These are phyloP conservation scores for Vitellaria paradoxa DNA, from an alignment of 179 eudicot genomes.

Conservation along the genomic window DNA sequence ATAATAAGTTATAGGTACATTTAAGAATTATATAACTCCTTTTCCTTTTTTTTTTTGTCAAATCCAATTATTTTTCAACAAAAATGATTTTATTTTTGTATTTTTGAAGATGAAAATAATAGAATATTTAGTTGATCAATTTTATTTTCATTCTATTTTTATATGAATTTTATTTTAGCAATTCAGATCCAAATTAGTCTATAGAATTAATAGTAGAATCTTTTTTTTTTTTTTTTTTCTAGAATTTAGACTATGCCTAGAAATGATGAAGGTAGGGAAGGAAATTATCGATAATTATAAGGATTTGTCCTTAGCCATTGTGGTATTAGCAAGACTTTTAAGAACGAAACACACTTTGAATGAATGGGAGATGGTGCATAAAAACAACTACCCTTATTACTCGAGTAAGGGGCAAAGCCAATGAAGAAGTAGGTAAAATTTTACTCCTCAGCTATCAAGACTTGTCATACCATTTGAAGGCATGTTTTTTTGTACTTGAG, in stretches of 20 bases:
- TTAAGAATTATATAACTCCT: no score
- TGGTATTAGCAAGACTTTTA: conserved; percentile 20
- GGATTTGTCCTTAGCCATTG: conserved; percentile 32
- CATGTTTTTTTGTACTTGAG: no score
- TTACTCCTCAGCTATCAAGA: conserved; percentile 23
- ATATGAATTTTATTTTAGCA: no score
- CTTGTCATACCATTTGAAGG: no score
- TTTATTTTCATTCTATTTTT: no score
- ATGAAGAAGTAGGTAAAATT: conserved; percentile 1
- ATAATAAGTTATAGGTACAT: no score
- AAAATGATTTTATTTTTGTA: no score
- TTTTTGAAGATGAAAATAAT: no score
- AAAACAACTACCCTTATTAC: neutral
- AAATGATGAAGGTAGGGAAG: conserved; percentile 6
- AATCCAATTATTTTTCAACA: no score
- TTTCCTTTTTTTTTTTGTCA: no score
- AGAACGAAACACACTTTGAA: conserved; percentile 16
- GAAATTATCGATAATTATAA: conserved; percentile 22
- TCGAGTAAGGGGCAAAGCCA: neutral
- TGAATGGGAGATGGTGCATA: conserved; percentile 27
- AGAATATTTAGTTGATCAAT: no score
- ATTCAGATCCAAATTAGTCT: neutral
- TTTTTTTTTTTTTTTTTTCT: no score
- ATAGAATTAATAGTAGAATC: neutral
- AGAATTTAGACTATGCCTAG: neutral